These are phyloP conservation scores for Cryptosporidium ubiquitum DNA, from an alignment of 169 alveolate genomes.

Conservation along the genomic window DNA sequence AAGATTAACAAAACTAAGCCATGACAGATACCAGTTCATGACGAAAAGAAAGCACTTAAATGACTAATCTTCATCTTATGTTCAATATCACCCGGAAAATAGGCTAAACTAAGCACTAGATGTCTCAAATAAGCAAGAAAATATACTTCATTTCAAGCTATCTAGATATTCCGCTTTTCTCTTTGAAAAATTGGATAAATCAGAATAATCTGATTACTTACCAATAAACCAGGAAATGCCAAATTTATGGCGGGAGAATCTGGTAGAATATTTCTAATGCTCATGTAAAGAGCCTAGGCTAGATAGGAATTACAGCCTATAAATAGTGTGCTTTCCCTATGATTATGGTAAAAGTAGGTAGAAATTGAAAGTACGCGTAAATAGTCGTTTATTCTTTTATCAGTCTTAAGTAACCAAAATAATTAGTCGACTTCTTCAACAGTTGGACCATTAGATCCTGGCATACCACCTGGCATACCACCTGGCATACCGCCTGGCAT, in stretches of 20 bases:
- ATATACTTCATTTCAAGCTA: neutral
- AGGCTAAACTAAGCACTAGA: neutral
- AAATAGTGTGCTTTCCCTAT: neutral
- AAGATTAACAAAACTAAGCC: too few relatives aligned
- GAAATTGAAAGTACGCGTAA: neutral
- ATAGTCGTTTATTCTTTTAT: neutral
- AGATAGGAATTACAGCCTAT: neutral
- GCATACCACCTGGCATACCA: constrained; percentile 75
- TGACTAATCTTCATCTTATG: neutral
- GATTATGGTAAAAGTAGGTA: neutral
- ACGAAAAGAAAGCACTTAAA: neutral
- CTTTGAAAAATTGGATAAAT: neutral
- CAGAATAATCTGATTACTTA: neutral
- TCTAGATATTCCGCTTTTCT: neutral
- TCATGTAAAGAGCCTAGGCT: neutral
- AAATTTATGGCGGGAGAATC: neutral
- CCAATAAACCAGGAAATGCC: neutral
- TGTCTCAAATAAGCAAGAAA: neutral
- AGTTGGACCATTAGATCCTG: constrained; percentile 89
- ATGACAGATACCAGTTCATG: too few relatives aligned
- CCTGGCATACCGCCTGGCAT: constrained; percentile 80
- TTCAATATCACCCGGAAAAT: neutral
- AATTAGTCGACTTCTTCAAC: constrained; percentile 92
- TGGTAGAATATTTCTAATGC: neutral
- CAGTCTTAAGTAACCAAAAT: neutral